phyloP scores from a whole-genome alignment of 73 alveolate species.

The Symbiodinium natans region DNA sequence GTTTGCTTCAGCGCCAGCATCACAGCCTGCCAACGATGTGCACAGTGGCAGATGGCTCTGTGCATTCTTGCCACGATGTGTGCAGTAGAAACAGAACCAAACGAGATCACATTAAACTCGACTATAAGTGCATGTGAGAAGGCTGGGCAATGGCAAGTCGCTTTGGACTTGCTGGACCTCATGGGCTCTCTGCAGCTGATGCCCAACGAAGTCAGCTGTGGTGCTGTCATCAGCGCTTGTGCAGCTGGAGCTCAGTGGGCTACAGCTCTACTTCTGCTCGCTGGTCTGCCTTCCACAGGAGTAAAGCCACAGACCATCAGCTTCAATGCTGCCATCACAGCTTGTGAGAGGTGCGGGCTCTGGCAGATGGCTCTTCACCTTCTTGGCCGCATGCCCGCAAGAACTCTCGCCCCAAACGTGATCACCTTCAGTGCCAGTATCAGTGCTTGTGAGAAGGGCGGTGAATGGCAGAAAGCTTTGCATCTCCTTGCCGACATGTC shows the following conservation, averaged over 20 bases:
- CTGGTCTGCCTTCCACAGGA: background rate
- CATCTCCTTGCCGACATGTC: conserved; percentile 7
- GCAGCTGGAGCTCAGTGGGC: conserved; percentile 51
- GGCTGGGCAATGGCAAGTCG: conserved; percentile 39
- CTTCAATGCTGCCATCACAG: conserved; percentile 67
- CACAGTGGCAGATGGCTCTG: background rate
- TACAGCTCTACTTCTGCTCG: background rate
- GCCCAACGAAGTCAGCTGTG: background rate
- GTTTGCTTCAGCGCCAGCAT: conserved; percentile 39
- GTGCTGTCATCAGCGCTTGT: conserved; percentile 46
- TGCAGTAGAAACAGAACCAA: background rate
- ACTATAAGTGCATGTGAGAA: conserved; percentile 54
- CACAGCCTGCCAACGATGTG: background rate
- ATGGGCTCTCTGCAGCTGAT: background rate
- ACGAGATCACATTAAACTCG: background rate
- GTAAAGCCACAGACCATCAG: conserved; percentile 9
- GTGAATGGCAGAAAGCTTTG: conserved; percentile 57
- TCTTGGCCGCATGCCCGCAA: background rate
- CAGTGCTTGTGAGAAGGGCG: conserved; percentile 56
- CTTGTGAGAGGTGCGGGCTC: conserved; percentile 13
- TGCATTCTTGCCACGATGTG: conserved; percentile 12
- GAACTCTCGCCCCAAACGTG: conserved; percentile 8
- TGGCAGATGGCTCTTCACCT: conserved; percentile 30
- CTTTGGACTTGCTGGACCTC: background rate
- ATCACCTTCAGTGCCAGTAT: conserved; percentile 25